Evolutionary conservation across 2,329 filamentous ascomycete species (phyloP).

Genomic region (Stagonosporopsis chrysanthemi): DNA sequence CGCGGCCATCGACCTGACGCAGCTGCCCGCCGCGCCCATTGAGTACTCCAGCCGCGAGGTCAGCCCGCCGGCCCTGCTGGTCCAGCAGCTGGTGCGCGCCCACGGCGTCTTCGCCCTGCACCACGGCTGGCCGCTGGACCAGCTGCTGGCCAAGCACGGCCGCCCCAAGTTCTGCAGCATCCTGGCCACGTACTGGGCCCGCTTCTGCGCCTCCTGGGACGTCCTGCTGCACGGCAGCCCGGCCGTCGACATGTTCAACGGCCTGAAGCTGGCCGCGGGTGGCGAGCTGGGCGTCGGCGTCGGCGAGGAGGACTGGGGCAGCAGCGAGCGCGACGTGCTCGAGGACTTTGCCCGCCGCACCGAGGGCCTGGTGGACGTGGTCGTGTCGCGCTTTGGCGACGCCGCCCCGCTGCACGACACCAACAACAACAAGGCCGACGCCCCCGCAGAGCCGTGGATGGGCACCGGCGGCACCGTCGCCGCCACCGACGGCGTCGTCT

Average conservation of each 20-base stretch:
- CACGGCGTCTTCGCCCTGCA: conserved; percentile 87
- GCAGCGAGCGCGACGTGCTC: conserved; percentile 89
- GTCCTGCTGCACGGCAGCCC: conserved; percentile 91
- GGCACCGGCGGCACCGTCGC: conserved; percentile 72
- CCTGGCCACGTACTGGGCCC: conserved; percentile 82
- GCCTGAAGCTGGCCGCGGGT: conserved; percentile 85
- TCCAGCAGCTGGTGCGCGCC: conserved; percentile 82
- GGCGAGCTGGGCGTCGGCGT: conserved; percentile 94
- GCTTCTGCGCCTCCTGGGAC: conserved; percentile 75
- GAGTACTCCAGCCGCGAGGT: conserved; percentile 93
- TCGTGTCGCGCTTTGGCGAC: conserved; percentile 86
- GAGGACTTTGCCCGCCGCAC: conserved; percentile 84
- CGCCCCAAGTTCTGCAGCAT: conserved; percentile 74
- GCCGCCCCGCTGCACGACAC: conserved; percentile 44
- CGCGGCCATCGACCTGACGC: conserved; percentile 84
- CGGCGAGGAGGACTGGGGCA: conserved; percentile 93
- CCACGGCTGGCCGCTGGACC: conserved; percentile 77
- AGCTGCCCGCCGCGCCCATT: conserved; percentile 65
- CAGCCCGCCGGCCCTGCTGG: conserved; percentile 78
- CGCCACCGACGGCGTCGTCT: conserved; percentile 83
- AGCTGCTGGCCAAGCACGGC: conserved; percentile 70
- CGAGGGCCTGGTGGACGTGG: conserved; percentile 84
- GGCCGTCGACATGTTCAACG: conserved; percentile 77
- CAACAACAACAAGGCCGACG: conserved; percentile 32
- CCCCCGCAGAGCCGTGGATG: conserved; percentile 69